Base-by-base conservation (phyloP, 352 stramenopile genomes). In the Pythium volutum region DNA sequence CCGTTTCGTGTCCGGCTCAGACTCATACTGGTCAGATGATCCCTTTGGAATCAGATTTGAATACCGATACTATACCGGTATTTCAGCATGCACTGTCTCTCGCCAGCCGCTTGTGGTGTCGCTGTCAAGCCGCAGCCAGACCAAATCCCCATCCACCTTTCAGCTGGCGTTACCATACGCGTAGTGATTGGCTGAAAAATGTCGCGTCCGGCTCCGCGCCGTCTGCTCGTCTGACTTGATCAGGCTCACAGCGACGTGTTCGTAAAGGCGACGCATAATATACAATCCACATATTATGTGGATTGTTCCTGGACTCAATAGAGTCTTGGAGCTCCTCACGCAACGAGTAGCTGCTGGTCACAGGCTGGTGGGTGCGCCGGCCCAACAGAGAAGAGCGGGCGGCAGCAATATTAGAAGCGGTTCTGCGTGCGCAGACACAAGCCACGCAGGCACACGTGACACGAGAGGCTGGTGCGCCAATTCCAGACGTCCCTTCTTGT, bases 161-260 rank as follows among this genome's bases (percentile, higher is more conserved):
- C 56, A 63, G 56, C 56, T 63, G 56, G 56, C 14, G 27, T 33
- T 50, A 26, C 39, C 0, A 33, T 33, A 16, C n/a, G 18, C 33
- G 11, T n/a, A 34, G 0, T 42, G 33, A 63, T 63, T 63, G 56
- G 56, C 38, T 50, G n/a, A n/a, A 34, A 56, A 63, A 63, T 14
- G 16, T 10, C 25, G 12, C 2, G 1, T 59, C 39, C 39, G 38
- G 39, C 39, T 55, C 23, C 33, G 15, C 36, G 34, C 46, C 10
- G 9, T 16, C 18, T 39, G 9, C 55, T 42, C 43, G 15, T 54
- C 55, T 62, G 34, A 63, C 56, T 63, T 50, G 56, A 60, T 52
- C 54, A 29, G 51, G 36, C 53, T 63, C 56, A 62, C 55, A n/a
- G 45, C 55, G 55, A 55, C 45, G 55, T 39, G 22, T 46, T 53